Percentiles rank a stretch among this genome's conserved stretches.
phyloP scores from a whole-genome alignment of 192 early-diverging fungal species.

The Coemansia aciculifera region DNA sequence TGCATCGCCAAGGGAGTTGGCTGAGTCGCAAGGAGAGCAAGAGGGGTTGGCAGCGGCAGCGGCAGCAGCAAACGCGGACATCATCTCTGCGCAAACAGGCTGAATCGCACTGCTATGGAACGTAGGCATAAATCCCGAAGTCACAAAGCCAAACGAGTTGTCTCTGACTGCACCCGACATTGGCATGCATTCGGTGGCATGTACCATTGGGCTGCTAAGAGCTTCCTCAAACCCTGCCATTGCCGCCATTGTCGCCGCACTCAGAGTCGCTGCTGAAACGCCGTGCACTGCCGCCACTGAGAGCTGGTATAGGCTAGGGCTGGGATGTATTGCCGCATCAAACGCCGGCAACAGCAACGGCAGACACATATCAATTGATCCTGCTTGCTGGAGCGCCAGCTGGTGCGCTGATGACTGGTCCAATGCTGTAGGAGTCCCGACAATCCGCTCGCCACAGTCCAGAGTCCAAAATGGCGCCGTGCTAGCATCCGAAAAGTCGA shows the following conservation, averaged over 20 bases:
- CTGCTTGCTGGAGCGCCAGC: not conserved
- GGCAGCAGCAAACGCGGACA: constrained; percentile 29
- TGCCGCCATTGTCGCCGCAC: constrained; percentile 36
- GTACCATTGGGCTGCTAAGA: not conserved
- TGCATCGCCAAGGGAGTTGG: not conserved
- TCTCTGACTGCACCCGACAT: not conserved
- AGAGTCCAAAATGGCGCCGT: not conserved
- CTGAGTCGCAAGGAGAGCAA: constrained; percentile 5
- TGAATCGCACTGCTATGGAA: not conserved
- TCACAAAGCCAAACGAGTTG: not conserved
- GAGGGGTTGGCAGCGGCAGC: not conserved
- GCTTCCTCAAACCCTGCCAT: constrained; percentile 19
- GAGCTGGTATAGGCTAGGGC: not conserved
- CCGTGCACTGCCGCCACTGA: not conserved
- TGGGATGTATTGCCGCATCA: not conserved
- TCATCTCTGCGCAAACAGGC: constrained; percentile 7
- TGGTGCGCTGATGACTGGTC: not conserved
- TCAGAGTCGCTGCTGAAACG: constrained; percentile 16
- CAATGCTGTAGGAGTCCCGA: not conserved
- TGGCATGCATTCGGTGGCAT: constrained; percentile 2
- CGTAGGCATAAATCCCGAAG: constrained; percentile 20
- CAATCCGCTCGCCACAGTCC: not conserved
- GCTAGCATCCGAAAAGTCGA: constrained; percentile 1
- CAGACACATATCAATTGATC: not conserved
- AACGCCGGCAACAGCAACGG: not conserved